These are phyloP conservation scores for Fusarium musae DNA, from an alignment of 2,329 filamentous ascomycete genomes.

Conservation along the genomic window DNA sequence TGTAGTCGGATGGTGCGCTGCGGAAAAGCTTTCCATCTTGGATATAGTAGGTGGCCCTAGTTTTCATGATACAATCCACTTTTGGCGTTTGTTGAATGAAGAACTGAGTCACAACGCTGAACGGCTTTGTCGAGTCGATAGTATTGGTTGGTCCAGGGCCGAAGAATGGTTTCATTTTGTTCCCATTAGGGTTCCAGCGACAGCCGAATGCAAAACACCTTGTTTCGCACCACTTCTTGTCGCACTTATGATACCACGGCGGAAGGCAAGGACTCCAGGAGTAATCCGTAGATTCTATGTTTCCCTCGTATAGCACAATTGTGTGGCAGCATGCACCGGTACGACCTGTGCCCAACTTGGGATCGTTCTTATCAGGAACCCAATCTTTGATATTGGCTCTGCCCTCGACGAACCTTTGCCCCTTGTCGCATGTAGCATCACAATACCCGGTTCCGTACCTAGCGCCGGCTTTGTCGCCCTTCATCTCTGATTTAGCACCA, in stretches of 20 bases:
- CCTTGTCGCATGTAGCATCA: slow-evolving; percentile 61
- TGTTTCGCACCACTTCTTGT: slow-evolving; percentile 60
- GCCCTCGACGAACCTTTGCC: slow-evolving; percentile 67
- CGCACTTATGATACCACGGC: slow-evolving; percentile 62
- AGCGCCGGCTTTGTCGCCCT: slow-evolving; percentile 63
- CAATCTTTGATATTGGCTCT: slow-evolving; percentile 63
- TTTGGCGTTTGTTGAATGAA: slow-evolving; percentile 53
- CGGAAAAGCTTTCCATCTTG: slow-evolving; percentile 60
- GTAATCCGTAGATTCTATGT: slow-evolving; percentile 69
- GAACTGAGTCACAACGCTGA: slow-evolving; percentile 76
- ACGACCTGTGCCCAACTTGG: slow-evolving; percentile 62
- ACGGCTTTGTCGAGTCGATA: slow-evolving; percentile 66
- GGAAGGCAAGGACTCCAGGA: slow-evolving; percentile 72
- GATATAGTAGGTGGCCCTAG: slow-evolving; percentile 63
- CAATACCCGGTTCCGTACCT: slow-evolving; percentile 68
- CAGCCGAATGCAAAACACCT: slow-evolving; percentile 75
- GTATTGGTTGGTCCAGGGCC: slow-evolving; percentile 63
- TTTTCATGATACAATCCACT: slow-evolving; percentile 33
- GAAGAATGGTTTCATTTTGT: slow-evolving; percentile 65
- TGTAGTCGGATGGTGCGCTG: background rate
- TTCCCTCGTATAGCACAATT: slow-evolving; percentile 73
- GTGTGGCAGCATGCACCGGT: slow-evolving; percentile 68
- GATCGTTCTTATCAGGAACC: slow-evolving; percentile 61
- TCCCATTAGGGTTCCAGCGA: slow-evolving; percentile 75
- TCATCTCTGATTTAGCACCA: slow-evolving; percentile 62